Conservation (phyloP, 139 green algal genomes). For the Closterium sp. region DNA sequence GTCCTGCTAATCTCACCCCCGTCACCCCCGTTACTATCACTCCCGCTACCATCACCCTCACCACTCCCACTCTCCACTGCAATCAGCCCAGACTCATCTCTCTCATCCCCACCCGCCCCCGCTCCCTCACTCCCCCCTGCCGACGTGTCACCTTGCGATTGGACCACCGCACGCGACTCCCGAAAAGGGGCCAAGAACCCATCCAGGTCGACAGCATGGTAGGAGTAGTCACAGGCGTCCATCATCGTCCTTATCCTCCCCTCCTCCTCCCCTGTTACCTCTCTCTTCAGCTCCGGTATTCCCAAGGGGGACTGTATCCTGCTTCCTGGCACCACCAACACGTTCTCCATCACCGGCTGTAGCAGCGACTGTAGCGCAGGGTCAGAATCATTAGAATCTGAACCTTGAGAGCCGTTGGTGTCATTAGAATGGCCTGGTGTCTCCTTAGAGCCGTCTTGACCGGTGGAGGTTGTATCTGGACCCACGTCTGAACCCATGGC, state of each 20-base stretch:
- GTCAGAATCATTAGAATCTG: too few relatives aligned
- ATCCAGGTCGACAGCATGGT: not conserved
- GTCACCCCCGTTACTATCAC: too few relatives aligned
- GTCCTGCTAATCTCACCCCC: too few relatives aligned
- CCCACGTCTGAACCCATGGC: too few relatives aligned
- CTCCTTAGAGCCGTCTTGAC: too few relatives aligned
- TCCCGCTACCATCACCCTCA: not conserved
- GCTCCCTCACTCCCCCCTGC: not conserved
- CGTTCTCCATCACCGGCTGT: not conserved
- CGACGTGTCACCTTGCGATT: not conserved
- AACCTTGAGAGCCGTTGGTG: too few relatives aligned
- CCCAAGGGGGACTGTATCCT: not conserved
- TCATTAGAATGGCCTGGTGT: too few relatives aligned
- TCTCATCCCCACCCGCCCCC: not conserved
- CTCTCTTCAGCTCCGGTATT: not conserved
- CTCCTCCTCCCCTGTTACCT: not conserved
- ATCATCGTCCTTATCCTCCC: not conserved
- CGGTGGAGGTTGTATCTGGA: too few relatives aligned
- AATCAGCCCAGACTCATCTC: not conserved
- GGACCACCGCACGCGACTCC: not conserved
- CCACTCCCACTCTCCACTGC: not conserved
- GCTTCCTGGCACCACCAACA: not conserved
- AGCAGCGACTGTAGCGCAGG: not conserved
- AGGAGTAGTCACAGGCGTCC: not conserved
- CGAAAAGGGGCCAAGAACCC: not conserved